Base-by-base conservation (phyloP, 75 land plant species). In the Pinus tabuliformis region DNA sequence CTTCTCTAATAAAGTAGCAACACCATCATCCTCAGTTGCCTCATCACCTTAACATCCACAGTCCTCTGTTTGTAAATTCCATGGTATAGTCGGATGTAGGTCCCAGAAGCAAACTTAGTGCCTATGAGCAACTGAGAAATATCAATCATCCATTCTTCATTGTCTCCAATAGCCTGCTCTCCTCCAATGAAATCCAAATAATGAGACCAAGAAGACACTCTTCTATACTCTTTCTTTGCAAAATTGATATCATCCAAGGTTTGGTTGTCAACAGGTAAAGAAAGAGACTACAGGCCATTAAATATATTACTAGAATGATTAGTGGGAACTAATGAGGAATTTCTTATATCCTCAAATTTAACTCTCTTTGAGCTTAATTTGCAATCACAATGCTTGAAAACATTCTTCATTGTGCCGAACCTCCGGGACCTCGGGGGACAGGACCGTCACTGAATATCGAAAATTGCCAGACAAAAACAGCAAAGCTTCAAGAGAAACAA, bases 11-110 rank as follows among this genome's bases (percentile, higher is more conserved):
- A 68, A 59, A 56, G 68, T 30, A 5, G 98, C 93, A 74, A 93
- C 65, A 72, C 60, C 73, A 5, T 80, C 85, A 62, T 91, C 93
- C 42, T 89, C 91, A 68, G 99, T 73, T 89, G 90, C 78, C 93
- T 89, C 21, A 97, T 81, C 13, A 97, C 80, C 86, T 97, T 97
- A 11, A 94, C 89, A 2, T 98, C 99, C n/a, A 95, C 99, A 57
- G 89, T 88, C 59, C 79, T 83, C 68, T 86, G 83, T 86, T 92
- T 92, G 83, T 97, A 97, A 3, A 89, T 62, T 61, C 98, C 99
- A 75, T 93, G 91, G 62, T 97, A 97, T 28, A 97, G 84, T 63
- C 98, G 76, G 78, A 95, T 97, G 64, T 95, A 87, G 54, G 89
- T 73, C 6, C 99, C 99, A 0, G 93, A 84, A 16, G 99, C 99